Percentiles rank a stretch among this genome's conserved stretches.
Conservation (phyloP, 2,329 filamentous ascomycete genomes). For the Emergomyces africanus region DNA sequence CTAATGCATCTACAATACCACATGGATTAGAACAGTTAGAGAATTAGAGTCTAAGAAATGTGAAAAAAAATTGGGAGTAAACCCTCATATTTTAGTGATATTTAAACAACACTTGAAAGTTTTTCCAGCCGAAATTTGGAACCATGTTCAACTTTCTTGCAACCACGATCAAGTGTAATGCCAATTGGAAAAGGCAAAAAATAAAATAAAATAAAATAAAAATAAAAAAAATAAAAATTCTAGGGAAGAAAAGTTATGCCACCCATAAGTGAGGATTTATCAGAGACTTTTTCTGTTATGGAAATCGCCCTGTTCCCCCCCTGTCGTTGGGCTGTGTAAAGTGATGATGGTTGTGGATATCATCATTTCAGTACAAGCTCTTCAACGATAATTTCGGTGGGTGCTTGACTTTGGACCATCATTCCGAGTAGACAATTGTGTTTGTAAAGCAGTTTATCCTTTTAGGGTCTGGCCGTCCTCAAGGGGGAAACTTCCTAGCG, state of each 20-base stretch:
- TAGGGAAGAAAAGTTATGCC: neutral
- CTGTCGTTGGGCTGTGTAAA: neutral
- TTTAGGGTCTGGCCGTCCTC: neutral
- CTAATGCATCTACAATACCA: too few species aligned
- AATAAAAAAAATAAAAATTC: too few species aligned
- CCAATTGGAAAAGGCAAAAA: too few species aligned
- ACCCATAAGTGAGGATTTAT: neutral
- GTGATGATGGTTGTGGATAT: neutral
- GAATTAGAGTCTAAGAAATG: too few species aligned
- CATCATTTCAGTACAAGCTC: neutral
- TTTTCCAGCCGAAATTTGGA: too few species aligned
- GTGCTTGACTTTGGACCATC: neutral
- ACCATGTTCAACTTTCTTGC: too few species aligned
- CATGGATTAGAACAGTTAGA: too few species aligned
- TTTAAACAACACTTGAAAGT: too few species aligned
- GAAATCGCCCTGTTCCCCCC: neutral
- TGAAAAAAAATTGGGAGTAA: too few species aligned
- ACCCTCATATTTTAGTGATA: too few species aligned
- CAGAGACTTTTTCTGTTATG: neutral
- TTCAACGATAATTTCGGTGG: neutral
- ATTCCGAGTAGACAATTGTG: neutral
- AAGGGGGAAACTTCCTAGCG: neutral
- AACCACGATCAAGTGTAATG: too few species aligned
- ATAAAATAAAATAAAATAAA: too few species aligned
- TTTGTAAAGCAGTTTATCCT: neutral